phyloP scores from a whole-genome alignment of 768 basidiomycete species.

The Trametes meyenii region DNA sequence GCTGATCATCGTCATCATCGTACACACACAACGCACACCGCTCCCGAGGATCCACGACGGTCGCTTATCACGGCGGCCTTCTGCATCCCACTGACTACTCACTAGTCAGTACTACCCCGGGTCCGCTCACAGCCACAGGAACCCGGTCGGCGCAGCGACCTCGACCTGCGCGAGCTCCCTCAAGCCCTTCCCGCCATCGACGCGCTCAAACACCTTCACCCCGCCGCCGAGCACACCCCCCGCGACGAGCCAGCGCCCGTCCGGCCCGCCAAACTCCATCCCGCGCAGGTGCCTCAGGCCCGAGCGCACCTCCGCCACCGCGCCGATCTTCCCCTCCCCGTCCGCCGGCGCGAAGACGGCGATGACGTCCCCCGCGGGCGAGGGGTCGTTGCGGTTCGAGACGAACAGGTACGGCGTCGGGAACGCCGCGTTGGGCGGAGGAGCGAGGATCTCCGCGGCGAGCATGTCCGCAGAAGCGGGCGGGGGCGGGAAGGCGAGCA shows the following conservation, averaged over 20 bases:
- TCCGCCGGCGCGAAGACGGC: conserved; percentile 62
- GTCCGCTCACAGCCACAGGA: conserved; percentile 40
- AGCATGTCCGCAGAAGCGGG: conserved; percentile 47
- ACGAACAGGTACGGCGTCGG: conserved; percentile 65
- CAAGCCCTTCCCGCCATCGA: conserved; percentile 59
- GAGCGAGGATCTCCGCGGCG: conserved; percentile 72
- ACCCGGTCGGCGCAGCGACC: conserved; percentile 43
- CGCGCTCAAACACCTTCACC: conserved; percentile 70
- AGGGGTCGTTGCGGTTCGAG: conserved; percentile 76
- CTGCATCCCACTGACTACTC: not conserved
- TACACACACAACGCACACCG: not conserved
- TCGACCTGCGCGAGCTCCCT: conserved; percentile 48
- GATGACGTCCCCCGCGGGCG: conserved; percentile 70
- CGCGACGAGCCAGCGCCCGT: conserved; percentile 62
- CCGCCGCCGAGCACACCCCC: conserved; percentile 69
- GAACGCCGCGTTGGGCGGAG: conserved; percentile 52
- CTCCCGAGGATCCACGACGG: no score
- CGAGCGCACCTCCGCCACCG: conserved; percentile 65
- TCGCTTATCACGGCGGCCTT: not conserved
- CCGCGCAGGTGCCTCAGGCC: conserved; percentile 73
- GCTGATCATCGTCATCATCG: not conserved
- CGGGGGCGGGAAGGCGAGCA: conserved; percentile 43
- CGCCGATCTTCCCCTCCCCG: conserved; percentile 43
- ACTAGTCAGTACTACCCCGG: not conserved
- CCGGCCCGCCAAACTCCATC: conserved; percentile 64